phyloP scores from a whole-genome alignment of 345 rosid species.

The Acer saccharum region DNA sequence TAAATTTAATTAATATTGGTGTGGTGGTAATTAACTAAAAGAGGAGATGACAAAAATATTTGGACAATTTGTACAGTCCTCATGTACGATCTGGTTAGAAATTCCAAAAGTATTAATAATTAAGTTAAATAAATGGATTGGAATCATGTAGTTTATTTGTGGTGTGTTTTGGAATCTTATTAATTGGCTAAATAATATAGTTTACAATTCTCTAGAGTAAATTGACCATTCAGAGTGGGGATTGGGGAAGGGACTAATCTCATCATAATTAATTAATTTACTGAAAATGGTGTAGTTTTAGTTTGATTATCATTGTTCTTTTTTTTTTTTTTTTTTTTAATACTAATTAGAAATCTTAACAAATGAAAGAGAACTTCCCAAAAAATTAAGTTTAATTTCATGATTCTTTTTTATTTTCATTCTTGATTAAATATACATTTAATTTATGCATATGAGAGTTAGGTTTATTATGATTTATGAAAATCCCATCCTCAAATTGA shows the following conservation, averaged over 20 bases:
- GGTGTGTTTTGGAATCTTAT: neutral
- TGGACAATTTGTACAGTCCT: slow-evolving; percentile 17
- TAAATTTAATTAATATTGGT: neutral
- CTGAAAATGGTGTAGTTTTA: neutral
- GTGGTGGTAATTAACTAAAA: neutral
- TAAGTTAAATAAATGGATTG: neutral
- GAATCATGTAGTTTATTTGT: neutral
- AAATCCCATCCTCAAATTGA: no score
- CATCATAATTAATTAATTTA: neutral
- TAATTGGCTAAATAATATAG: neutral
- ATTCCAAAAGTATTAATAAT: neutral
- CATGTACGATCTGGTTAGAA: slow-evolving; percentile 1
- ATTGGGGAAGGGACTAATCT: neutral
- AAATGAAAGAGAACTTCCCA: no score
- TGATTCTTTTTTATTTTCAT: no score
- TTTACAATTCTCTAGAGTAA: neutral
- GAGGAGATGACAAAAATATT: neutral
- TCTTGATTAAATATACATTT: no score
- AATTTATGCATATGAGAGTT: no score
- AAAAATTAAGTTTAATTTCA: no score
- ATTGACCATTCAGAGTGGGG: neutral
- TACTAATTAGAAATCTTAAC: no score
- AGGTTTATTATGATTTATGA: no score
- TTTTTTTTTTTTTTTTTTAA: no score
- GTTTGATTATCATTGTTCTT: neutral